Evolutionary conservation across 2,329 filamentous ascomycete genomes (phyloP).

Genomic region (Curvularia sp.): DNA sequence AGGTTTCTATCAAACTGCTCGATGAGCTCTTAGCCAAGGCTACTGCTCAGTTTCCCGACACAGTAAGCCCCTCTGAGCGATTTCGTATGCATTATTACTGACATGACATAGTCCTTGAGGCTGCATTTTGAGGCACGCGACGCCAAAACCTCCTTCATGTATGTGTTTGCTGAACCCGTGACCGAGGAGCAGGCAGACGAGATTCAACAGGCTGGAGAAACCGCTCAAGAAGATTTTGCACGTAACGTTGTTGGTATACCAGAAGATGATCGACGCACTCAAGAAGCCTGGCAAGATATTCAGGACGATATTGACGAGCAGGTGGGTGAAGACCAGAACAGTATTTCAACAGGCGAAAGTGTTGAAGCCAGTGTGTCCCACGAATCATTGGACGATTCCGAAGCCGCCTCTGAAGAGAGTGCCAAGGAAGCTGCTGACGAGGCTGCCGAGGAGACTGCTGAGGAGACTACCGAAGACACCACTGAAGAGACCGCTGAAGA

Average conservation of each 20-base stretch:
- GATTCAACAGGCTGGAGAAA: constrained; percentile 74
- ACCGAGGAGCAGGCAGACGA: constrained; percentile 71
- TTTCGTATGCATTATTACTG: constrained; percentile 8
- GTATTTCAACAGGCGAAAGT: constrained; percentile 19
- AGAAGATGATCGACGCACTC: constrained; percentile 38
- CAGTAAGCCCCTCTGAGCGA: constrained; percentile 47
- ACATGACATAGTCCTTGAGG: constrained; percentile 66
- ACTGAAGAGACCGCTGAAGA: not conserved
- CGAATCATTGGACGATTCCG: not conserved
- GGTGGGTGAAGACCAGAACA: constrained; percentile 34
- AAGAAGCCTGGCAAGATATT: constrained; percentile 43
- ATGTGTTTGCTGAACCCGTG: constrained; percentile 89
- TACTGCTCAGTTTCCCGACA: constrained; percentile 75
- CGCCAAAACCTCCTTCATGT: constrained; percentile 71
- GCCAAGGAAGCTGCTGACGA: constrained; percentile 1
- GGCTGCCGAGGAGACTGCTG: not conserved
- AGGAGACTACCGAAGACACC: not conserved
- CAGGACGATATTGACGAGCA: constrained; percentile 46
- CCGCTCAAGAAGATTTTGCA: constrained; percentile 73
- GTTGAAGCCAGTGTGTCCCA: constrained; percentile 14
- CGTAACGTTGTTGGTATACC: constrained; percentile 61
- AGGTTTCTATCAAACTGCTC: constrained; percentile 76
- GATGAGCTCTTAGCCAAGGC: constrained; percentile 81
- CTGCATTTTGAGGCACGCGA: constrained; percentile 82
- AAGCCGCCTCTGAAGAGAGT: constrained; percentile 1